Evolutionary conservation across 768 basidiomycete genomes (phyloP), one percentile per base, ranked within the genome.

Genomic region (Kwoniella bestiolae): DNA sequence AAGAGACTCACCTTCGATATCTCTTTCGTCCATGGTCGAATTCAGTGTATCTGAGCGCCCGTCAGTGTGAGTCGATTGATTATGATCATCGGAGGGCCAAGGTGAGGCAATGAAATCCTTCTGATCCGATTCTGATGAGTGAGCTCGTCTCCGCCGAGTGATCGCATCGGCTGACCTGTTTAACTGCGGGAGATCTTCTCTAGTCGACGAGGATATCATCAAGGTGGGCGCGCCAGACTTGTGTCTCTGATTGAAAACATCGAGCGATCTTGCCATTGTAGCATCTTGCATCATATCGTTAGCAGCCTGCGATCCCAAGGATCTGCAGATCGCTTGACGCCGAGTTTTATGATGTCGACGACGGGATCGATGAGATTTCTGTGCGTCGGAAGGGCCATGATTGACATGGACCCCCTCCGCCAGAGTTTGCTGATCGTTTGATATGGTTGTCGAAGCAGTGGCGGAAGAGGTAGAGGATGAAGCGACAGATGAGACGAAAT

Each of bases 171-270:
- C 14, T 58, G 56, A 29, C 56, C 56, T 18, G 25, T 9, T 23
- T 25, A 59, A 60, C 7, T 32, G 31, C 5, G 47, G 49, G 3
- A 61, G 50, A 51, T 61, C 49, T 32, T 52, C 49, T n/a, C 32
- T 65, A 3, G 31, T 32, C 0, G n/a, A 18, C 9, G 50, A 23
- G 14, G 56, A 7, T 18, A 65, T 32, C 5, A n/a, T 3, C 5
- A 65, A 21, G 5, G 23, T 28, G 11, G 63, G 63, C 26, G 63
- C 63, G 3, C 49, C 57, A 14, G 56, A 58, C 25, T 55, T 41
- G 7, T 35, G 53, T 29, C 63, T 8, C 29, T 34, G 38, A 6
- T 56, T n/a, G 28, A 32, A 65, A 11, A 23, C 56, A 16, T 59
- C 35, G 5, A 44, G n/a, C 21, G 56, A 58, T 44, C 56, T 58